Evolutionary conservation across 169 alveolate species (phyloP).

Genomic region (Theileria annulata): DNA sequence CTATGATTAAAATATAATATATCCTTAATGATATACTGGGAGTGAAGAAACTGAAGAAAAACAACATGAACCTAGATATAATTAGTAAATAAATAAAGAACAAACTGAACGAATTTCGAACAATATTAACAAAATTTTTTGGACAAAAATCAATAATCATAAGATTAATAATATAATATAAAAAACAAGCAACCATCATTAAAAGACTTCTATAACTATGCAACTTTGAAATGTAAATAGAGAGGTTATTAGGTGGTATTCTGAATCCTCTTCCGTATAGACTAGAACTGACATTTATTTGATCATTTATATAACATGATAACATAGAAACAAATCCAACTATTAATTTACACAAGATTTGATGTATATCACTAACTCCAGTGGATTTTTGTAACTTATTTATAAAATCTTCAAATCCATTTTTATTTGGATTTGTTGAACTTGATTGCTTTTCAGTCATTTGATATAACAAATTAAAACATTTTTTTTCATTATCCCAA

Average conservation of each 20-base stretch:
- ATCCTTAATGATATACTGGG: background rate
- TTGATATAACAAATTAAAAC: no score
- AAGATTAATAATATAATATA: no score
- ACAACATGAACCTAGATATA: background rate
- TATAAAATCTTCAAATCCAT: background rate
- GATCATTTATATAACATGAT: background rate
- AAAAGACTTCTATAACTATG: background rate
- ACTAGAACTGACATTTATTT: background rate
- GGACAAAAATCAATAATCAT: background rate
- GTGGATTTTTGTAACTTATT: no score
- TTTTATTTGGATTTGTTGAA: background rate
- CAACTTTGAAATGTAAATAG: background rate
- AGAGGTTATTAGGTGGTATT: background rate
- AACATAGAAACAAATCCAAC: background rate
- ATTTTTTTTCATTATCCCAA: no score
- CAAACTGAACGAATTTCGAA: no score
- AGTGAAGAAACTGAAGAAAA: background rate
- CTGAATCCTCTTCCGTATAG: background rate
- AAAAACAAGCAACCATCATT: background rate
- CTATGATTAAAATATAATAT: background rate
- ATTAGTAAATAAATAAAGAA: background rate
- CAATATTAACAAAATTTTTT: no score
- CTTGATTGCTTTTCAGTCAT: background rate
- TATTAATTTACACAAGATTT: background rate
- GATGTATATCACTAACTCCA: no score